A percentile compares a stretch with the other conserved stretches of the same genome.
Evolutionary conservation across 306 rosid genomes (phyloP).

Genomic region (Pyrus betulifolia): DNA sequence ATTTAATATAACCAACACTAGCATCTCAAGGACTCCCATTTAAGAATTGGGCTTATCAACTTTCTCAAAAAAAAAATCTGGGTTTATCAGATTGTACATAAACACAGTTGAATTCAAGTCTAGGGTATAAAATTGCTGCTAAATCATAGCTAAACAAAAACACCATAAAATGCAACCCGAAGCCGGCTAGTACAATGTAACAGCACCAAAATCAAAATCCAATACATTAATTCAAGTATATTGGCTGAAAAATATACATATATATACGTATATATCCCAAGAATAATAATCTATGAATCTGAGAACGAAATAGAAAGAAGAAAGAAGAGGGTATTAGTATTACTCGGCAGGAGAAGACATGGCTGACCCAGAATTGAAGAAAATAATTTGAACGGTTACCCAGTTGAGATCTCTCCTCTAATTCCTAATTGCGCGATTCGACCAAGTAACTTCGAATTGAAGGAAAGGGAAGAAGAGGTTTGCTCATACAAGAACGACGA

Average conservation of each 20-base stretch:
- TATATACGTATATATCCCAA: neutral
- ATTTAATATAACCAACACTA: neutral
- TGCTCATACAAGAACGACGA: neutral
- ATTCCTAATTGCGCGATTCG: neutral
- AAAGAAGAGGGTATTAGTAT: conserved; percentile 12
- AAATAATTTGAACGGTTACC: conserved; percentile 10
- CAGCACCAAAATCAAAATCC: neutral
- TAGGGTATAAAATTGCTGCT: neutral
- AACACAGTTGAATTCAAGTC: neutral
- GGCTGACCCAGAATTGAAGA: conserved; percentile 17
- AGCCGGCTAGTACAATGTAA: neutral
- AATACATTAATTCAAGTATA: neutral
- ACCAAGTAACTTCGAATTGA: neutral
- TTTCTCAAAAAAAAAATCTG: no score
- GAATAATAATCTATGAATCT: neutral
- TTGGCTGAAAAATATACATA: neutral
- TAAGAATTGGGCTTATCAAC: neutral
- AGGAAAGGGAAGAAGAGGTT: neutral
- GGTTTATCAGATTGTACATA: neutral
- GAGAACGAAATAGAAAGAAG: neutral
- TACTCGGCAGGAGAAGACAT: conserved; percentile 98
- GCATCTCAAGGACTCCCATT: neutral
- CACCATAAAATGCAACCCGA: neutral
- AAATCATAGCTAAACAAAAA: neutral
- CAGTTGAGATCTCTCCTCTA: conserved; percentile 7